Base-by-base conservation (phyloP, 2,329 filamentous ascomycete genomes). In the Pseudocercospora crystallina region DNA sequence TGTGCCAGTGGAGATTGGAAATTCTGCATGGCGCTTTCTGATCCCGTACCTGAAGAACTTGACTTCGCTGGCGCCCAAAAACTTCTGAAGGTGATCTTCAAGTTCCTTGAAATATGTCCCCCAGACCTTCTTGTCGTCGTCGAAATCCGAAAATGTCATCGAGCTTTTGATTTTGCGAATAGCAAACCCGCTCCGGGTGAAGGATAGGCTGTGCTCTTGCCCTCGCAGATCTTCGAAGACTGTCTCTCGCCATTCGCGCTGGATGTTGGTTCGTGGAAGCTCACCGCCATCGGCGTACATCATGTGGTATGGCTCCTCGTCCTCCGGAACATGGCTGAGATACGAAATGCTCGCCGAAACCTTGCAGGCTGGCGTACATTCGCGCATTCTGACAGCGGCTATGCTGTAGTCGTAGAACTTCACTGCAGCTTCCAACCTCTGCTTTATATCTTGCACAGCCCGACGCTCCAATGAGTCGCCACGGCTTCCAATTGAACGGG, bases 41-140 rank as follows among this genome's bases (percentile, higher is more conserved):
- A 53, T 49, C 14, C 41, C 51, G 14, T 46, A 46, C 15, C 42
- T 31, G 31, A 53, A 53, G 41, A 53, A 36, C 31, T 39, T 36
- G 13, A 53, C 51, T 12, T 49, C 36, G 1, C 7, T 35, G 5
- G 51, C 51, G 8, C 32, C 13, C 9, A 49, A 12, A 13, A 38
- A 38, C 1, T 38, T 5, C 11, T 30, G 45, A 11, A 53, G 31
- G 12, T 13, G 15, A 8, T 36, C n/a, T 36, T 45, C 46, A 12
- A 53, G 35, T 20, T 53, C 46, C 32, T 42, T 45, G 36, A 53
- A 49, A 14, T 53, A 53, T 17, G 40, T 11, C 3, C 41, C 13
- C 46, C 43, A 10, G 14, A 53, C 15, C n/a, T 42, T 49, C 2
- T 7, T 29, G 2, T 42, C 42, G 29, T 46, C 41, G 14, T 39